Evolutionary conservation across 1,284 basidiomycete species (phyloP).

Genomic region (Boletus subluridellus): DNA sequence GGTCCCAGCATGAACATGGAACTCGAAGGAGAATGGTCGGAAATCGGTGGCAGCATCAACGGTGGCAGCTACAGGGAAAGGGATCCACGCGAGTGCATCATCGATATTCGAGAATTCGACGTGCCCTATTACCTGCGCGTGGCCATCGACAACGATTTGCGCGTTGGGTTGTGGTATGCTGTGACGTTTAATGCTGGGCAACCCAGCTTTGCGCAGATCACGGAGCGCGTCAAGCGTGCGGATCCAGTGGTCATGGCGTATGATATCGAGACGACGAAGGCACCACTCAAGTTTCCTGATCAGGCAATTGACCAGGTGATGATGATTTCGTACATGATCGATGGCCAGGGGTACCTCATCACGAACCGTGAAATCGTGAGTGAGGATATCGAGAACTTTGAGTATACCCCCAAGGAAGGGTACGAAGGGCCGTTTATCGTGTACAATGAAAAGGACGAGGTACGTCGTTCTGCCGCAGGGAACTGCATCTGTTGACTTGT

Average conservation of each 20-base stretch:
- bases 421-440: constrained; percentile 97
- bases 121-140: constrained; percentile 97
- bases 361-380: constrained; percentile 97
- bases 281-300: constrained; percentile 98
- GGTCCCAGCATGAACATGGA: constrained; percentile 56
- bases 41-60: constrained; percentile 42
- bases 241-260: constrained; percentile 99
- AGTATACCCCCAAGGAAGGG: constrained; percentile 97
- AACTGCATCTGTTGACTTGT: background rate
- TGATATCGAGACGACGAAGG: constrained; percentile 99
- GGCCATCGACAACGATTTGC: constrained; percentile 97
- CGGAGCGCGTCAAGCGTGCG: constrained; percentile 93
- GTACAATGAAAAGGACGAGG: constrained; percentile 95
- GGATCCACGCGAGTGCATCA: constrained; percentile 87
- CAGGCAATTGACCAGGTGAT: constrained; percentile 96
- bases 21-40: constrained; percentile 65
- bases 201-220: constrained; percentile 71
- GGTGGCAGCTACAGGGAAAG: constrained; percentile 51
- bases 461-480: constrained; percentile 26
- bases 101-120: constrained; percentile 96
- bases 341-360: constrained; percentile 95
- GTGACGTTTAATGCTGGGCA: constrained; percentile 82
- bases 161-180: constrained; percentile 96
- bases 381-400: constrained; percentile 98
- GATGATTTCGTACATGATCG: constrained; percentile 99